Base-by-base conservation (phyloP, 179 eudicot genomes). In the Beta corolliflora region DNA sequence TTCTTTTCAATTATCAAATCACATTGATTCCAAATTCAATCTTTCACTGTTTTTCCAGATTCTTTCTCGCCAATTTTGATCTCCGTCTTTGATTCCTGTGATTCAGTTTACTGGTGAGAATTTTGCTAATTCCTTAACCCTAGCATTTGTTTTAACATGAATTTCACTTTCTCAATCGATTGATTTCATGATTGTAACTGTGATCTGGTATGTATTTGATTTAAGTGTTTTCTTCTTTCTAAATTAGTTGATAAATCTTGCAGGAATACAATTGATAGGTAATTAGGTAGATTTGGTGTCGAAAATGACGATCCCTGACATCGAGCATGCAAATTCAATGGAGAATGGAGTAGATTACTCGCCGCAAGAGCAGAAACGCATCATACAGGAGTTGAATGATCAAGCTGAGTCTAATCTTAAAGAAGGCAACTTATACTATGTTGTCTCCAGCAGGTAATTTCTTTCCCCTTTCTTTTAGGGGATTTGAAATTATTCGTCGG, bases 361-460 rank as follows among this genome's bases (percentile, higher is more conserved):
- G 18, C 95, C 98, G 7, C 88, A 88, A 66, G 91, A 89, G 19
- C 93, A 95, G 85, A 85, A 80, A 59, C 84, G 84, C 83, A 89
- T 91, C n/a, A 71, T 94, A 10, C 63, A 80, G 19, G 90, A 90
- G 66, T 88, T 95, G 83, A 85, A 74, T 12, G 80, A 80, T 44
- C 73, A 85, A 81, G 93, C 94, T 1, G 94, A 91, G 77, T 78
- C 93, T 67, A 88, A 87, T 84, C 83, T 89, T 79, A 84, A 86
- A 61, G 90, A 92, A 86, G 99, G 98, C 72, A 79, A 89, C 81
- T 80, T 89, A 80, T 95, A 89, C 77, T 95, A 77, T 76, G 88
- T 91, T 54, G 55, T 95, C 61, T 94, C 98, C 73, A 79, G 65
- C 75, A 81, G 94, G 98, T 95, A 82, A 54, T 31, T 31, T 45